Evolutionary conservation across 2,329 filamentous ascomycete genomes (phyloP).

Genomic region (Paraphaeosphaeria sporulosa): DNA sequence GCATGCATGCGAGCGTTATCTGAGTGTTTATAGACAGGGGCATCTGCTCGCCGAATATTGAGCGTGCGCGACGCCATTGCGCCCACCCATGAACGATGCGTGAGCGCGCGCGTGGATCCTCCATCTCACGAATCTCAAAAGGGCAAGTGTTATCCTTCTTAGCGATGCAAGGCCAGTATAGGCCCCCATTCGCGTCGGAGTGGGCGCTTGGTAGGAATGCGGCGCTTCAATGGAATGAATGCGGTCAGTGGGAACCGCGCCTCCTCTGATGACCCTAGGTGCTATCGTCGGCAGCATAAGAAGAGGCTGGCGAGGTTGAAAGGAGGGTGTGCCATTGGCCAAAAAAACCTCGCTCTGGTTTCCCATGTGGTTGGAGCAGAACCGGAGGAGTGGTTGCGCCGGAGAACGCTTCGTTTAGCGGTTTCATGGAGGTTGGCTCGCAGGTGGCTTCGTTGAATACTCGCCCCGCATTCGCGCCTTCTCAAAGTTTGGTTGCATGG

Average conservation of each 20-base stretch:
- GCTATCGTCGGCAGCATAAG: conserved; percentile 6
- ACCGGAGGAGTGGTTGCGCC: conserved; percentile 33
- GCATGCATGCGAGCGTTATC: conserved; percentile 13
- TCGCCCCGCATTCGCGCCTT: conserved; percentile 21
- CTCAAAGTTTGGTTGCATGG: conserved; percentile 5
- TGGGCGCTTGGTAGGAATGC: not conserved
- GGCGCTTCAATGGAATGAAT: not conserved
- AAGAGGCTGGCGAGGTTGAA: conserved; percentile 13
- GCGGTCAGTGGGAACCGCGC: not conserved
- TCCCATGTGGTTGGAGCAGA: conserved; percentile 27
- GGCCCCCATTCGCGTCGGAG: not conserved
- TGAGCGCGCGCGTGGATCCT: not conserved
- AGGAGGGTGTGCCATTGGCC: conserved; percentile 1
- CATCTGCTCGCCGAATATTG: conserved; percentile 3
- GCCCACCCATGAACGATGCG: not conserved
- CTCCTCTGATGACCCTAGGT: not conserved
- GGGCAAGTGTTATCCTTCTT: not conserved
- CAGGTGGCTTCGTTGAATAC: conserved; percentile 14
- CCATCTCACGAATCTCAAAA: not conserved
- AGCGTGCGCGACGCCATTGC: not conserved
- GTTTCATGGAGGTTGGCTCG: conserved; percentile 19
- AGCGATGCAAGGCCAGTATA: not conserved
- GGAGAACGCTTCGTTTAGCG: conserved; percentile 23
- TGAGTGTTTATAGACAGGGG: conserved; percentile 18
- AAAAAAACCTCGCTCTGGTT: conserved; percentile 21